Evolutionary conservation across 208 protist genomes (phyloP).

Genomic region (Acanthamoeba healyi): DNA sequence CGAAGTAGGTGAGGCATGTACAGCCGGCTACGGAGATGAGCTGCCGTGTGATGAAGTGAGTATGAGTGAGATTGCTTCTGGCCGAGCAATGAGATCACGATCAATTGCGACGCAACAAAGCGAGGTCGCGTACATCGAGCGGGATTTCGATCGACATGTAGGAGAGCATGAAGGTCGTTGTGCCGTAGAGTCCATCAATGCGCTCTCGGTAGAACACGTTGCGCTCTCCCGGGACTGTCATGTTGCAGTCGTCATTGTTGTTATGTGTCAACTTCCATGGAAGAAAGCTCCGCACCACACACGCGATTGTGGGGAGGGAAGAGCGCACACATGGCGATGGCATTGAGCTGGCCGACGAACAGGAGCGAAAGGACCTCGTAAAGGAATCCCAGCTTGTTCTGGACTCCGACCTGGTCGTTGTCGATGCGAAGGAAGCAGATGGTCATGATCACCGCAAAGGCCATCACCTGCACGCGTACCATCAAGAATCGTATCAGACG

Average conservation of each 20-base stretch:
- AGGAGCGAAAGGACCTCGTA: slow-evolving; percentile 73
- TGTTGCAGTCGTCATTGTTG: background rate
- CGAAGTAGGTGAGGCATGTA: background rate
- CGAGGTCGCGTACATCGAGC: background rate
- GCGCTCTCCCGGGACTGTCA: slow-evolving; percentile 67
- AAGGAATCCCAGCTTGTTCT: slow-evolving; percentile 73
- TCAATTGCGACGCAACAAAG: background rate
- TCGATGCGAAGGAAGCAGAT: slow-evolving; percentile 70
- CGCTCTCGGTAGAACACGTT: slow-evolving; percentile 76
- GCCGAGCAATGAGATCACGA: too few species aligned
- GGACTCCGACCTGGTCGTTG: slow-evolving; percentile 64
- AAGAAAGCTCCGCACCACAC: background rate
- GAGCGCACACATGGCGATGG: slow-evolving; percentile 25
- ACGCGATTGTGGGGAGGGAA: background rate
- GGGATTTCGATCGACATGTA: slow-evolving; percentile 75
- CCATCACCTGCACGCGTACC: slow-evolving; percentile 47
- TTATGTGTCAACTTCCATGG: too few species aligned
- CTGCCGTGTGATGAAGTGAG: background rate
- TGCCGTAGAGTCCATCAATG: slow-evolving; percentile 70
- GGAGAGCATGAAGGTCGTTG: slow-evolving; percentile 57
- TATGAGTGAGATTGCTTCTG: too few species aligned
- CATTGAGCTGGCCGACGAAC: slow-evolving; percentile 73
- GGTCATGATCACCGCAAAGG: slow-evolving; percentile 77
- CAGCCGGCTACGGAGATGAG: background rate
- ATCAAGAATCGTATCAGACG: too few species aligned